A percentile compares a stretch with the other conserved stretches of the same genome.
Evolutionary conservation across 257 asterid genomes (phyloP).

Genomic region (Anisodus tanguticus): DNA sequence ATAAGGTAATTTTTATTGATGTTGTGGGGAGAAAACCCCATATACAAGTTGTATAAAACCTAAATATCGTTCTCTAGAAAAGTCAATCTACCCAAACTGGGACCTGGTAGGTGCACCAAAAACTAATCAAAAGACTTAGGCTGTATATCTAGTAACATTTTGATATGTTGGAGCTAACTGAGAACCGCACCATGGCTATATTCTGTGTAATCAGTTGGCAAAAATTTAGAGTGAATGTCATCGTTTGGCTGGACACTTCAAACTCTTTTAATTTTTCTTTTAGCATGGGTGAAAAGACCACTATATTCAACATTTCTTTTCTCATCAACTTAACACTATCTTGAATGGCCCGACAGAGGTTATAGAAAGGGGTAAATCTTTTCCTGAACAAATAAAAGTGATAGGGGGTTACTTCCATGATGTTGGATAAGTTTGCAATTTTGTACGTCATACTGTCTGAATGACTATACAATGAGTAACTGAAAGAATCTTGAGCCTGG

Average conservation of each 20-base stretch:
- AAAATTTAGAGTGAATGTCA: not conserved
- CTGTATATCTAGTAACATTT: not conserved
- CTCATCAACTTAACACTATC: not conserved
- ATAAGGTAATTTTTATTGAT: not conserved
- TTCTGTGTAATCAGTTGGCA: not conserved
- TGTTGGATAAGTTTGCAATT: not conserved
- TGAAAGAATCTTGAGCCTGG: not conserved
- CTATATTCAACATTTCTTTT: not conserved
- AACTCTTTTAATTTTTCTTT: not conserved
- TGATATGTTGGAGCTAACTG: not conserved
- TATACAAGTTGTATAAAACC: not conserved
- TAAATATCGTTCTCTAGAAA: slow-evolving; percentile 6
- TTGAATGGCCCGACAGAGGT: not conserved
- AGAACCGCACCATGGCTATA: not conserved
- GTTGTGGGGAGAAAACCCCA: not conserved
- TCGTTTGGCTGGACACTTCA: not conserved
- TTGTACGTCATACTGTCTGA: not conserved
- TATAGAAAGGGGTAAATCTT: not conserved
- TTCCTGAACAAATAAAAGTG: not conserved
- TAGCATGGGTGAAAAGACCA: not conserved
- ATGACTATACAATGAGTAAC: not conserved
- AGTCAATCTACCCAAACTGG: not conserved
- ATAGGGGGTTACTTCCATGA: not conserved
- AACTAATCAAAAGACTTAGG: slow-evolving; percentile 11
- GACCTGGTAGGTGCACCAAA: not conserved